Evolutionary conservation across 1,284 basidiomycete species (phyloP).

Genomic region (Chalciporus piperatoides): DNA sequence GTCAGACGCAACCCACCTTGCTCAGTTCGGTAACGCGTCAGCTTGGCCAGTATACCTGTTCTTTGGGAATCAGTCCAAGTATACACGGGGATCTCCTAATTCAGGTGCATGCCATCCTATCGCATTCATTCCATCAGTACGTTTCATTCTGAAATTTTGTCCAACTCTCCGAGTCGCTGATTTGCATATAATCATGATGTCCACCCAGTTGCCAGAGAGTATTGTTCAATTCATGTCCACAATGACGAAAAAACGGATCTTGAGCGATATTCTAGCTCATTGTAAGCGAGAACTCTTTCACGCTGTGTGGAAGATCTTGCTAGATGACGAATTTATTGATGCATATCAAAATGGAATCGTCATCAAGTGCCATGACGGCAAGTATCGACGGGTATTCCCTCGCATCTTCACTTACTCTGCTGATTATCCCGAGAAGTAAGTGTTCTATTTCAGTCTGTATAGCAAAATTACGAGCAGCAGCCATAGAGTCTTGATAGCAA

Average conservation of each 20-base stretch:
- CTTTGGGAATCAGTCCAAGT: constrained; percentile 39
- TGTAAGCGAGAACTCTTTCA: constrained; percentile 34
- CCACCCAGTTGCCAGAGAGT: constrained; percentile 27
- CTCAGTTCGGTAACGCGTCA: constrained; percentile 33
- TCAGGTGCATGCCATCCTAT: constrained; percentile 33
- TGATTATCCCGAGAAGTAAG: constrained; percentile 30
- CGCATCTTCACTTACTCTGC: constrained; percentile 33
- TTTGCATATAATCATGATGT: constrained; percentile 8
- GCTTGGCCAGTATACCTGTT: constrained; percentile 40
- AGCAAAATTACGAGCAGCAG: not conserved
- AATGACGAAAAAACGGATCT: constrained; percentile 21
- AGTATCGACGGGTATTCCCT: constrained; percentile 25
- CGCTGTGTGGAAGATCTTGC: constrained; percentile 30
- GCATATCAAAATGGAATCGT: constrained; percentile 32
- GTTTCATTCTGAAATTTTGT: not conserved
- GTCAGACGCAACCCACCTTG: constrained; percentile 38
- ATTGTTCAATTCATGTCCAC: constrained; percentile 27
- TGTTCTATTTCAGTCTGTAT: not conserved
- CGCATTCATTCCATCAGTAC: constrained; percentile 33
- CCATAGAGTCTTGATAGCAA: constrained; percentile 26
- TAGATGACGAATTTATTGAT: constrained; percentile 29
- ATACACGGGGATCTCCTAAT: constrained; percentile 22
- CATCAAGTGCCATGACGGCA: constrained; percentile 25
- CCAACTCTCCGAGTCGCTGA: too few relatives aligned
- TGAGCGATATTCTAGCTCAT: constrained; percentile 26